Percentiles rank a stretch among this genome's conserved stretches.
These are phyloP conservation scores for Cenococcum geophilum DNA, from an alignment of 495 filamentous ascomycete species.

Conservation along the genomic window DNA sequence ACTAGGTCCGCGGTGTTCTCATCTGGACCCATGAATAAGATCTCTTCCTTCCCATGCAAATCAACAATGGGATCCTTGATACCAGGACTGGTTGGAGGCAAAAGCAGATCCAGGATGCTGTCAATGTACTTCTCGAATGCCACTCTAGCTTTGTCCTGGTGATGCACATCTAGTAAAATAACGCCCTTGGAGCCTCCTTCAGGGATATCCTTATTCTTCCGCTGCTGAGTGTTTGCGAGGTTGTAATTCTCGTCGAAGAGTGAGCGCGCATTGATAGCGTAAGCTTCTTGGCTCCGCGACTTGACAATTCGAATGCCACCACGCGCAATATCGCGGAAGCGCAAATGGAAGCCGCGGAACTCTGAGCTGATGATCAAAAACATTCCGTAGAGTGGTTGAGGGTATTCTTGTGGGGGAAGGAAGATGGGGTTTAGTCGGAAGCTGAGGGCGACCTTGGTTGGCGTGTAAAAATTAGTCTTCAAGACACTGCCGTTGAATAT, in stretches of 20 bases:
- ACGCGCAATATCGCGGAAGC: constrained; percentile 94
- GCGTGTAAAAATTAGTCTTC: constrained; percentile 99
- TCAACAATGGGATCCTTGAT: constrained; percentile 99
- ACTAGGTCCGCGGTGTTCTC: constrained; percentile 98
- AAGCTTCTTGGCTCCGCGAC: constrained; percentile 88
- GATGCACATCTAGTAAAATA: constrained; percentile 84
- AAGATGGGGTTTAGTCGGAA: constrained; percentile 89
- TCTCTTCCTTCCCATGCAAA: constrained; percentile 87
- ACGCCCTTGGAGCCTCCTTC: constrained; percentile 98
- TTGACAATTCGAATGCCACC: constrained; percentile 98
- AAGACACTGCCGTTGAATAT: constrained; percentile 85
- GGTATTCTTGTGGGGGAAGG: constrained; percentile 86
- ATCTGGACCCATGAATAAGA: constrained; percentile 96
- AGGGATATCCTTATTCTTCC: constrained; percentile 99
- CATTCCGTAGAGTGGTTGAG: constrained; percentile 92
- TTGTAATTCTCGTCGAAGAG: constrained; percentile 99
- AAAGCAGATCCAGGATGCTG: constrained; percentile 88
- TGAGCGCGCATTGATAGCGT: constrained; percentile 89
- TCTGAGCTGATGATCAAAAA: constrained; percentile 96
- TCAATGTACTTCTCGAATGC: constrained; percentile 99
- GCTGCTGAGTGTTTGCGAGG: constrained; percentile 95
- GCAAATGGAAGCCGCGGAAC: constrained; percentile 93
- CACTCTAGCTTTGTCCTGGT: constrained; percentile 84
- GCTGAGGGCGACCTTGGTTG: constrained; percentile 95
- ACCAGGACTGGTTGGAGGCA: constrained; percentile 82